Conservation (phyloP, 2,329 filamentous ascomycete species). For the Aspergillus awamori region DNA sequence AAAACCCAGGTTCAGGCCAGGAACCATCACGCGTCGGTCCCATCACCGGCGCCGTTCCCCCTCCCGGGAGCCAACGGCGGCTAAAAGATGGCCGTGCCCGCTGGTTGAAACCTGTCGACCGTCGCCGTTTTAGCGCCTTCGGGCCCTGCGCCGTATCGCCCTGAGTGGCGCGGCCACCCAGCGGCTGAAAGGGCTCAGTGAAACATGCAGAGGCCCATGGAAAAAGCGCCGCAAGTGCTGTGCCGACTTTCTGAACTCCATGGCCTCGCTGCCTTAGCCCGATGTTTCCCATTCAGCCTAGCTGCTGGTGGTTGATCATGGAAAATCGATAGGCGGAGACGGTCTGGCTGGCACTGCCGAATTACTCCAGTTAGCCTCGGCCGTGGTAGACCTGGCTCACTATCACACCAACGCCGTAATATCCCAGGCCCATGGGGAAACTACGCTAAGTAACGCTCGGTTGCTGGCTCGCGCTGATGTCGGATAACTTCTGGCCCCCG, state of each 20-base stretch:
- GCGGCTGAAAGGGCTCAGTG: slow-evolving; percentile 19
- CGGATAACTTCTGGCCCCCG: background rate
- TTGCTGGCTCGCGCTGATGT: background rate
- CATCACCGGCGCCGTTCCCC: background rate
- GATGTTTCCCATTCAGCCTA: slow-evolving; percentile 7
- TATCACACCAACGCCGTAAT: slow-evolving; percentile 15
- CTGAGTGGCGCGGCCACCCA: slow-evolving; percentile 18
- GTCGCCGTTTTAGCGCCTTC: slow-evolving; percentile 32
- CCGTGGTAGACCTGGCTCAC: slow-evolving; percentile 12
- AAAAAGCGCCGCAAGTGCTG: slow-evolving; percentile 16
- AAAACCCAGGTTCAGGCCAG: background rate
- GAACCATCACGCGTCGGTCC: background rate
- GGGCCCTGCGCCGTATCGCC: slow-evolving; percentile 24
- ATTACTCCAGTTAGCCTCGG: slow-evolving; percentile 10
- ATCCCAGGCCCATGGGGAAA: background rate
- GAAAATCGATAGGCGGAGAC: slow-evolving; percentile 26
- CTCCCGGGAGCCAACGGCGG: slow-evolving; percentile 30
- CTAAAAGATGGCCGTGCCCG: slow-evolving; percentile 23
- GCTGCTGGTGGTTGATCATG: slow-evolving; percentile 8
- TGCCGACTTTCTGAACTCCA: background rate
- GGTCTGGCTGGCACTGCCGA: slow-evolving; percentile 17
- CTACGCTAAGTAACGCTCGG: background rate
- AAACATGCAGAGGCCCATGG: slow-evolving; percentile 6
- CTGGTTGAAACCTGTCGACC: slow-evolving; percentile 20
- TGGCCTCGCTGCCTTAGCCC: background rate